These are phyloP conservation scores for Paramyrothecium roridum DNA, from an alignment of 2,329 filamentous ascomycete species.

Conservation along the genomic window DNA sequence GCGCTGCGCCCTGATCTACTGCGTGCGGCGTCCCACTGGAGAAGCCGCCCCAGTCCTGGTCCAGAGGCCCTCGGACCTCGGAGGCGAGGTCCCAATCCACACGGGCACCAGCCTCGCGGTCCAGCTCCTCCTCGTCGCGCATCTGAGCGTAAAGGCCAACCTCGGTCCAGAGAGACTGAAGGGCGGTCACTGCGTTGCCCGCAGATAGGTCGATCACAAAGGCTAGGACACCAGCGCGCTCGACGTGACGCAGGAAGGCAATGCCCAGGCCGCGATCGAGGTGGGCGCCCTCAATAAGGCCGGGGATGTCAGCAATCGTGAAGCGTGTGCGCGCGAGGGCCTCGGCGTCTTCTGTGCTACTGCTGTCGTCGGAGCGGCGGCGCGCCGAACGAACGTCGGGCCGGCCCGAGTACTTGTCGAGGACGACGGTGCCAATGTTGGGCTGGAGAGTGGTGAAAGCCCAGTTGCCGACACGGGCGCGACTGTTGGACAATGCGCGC, in stretches of 20 bases:
- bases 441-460: conserved; percentile 94
- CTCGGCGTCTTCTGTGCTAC: conserved; percentile 38
- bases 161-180: conserved; percentile 85
- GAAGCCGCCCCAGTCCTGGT: conserved; percentile 3
- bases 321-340: conserved; percentile 69
- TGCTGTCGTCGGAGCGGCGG: conserved; percentile 29
- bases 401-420: conserved; percentile 81
- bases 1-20: conserved; percentile 1
- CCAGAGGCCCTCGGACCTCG: conserved; percentile 23
- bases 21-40: conserved; percentile 1
- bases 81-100: conserved; percentile 60
- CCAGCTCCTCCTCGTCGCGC: conserved; percentile 69
- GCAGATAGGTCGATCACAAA: conserved; percentile 87
- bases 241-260: conserved; percentile 89
- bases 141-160: conserved; percentile 82
- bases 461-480: conserved; percentile 89
- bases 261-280: conserved; percentile 88
- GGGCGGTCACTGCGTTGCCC: conserved; percentile 73
- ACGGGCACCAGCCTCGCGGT: conserved; percentile 54
- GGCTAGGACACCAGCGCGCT: conserved; percentile 86
- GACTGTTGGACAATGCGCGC: conserved; percentile 81
- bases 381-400: conserved; percentile 47
- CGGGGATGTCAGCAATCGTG: conserved; percentile 93
- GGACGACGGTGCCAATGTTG: conserved; percentile 91
- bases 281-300: conserved; percentile 88